Evolutionary conservation across 2,329 filamentous ascomycete species (phyloP), one percentile per base, ranked within the genome.

Genomic region (Bertia moriformis): DNA sequence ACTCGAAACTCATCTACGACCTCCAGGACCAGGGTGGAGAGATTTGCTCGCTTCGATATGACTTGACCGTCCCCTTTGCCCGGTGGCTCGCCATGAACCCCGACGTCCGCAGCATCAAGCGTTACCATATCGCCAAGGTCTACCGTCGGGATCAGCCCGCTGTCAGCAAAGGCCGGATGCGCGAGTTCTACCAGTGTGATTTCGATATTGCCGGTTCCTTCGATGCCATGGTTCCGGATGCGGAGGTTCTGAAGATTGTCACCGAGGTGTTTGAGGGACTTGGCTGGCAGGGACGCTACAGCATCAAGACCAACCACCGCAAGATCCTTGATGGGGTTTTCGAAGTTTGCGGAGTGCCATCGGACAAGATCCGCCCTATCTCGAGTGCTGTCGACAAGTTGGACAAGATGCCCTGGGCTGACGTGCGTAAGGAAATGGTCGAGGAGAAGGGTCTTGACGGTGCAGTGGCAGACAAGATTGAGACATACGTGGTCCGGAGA

Each of bases 141-240:
- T 88, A 87, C 62, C 70, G 83, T 44, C 65, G 82, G 56, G 83
- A 88, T 57, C 81, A 87, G 57, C 83, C 83, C 18, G 83, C 86
- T 44, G 85, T 95, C 63, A 84, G 81, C 44, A 91, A 93, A 57
- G 89, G 88, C 39, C 77, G 88, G 40, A 91, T 94, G 82, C 75
- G 89, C 52, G 89, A 95, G 61, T 94, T 94, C 61, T 94, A 93
- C 65, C 88, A 95, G 61, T 95, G 88, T 64, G 89, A 96, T 62
- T 93, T 95, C 54, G 88, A 95, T 56, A 89, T 95, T 61, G 88
- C 88, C 12, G 87, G 88, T 44, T 67, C 65, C 32, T 93, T 86
- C 63, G 89, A 94, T 55, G 62, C 84, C 40, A 94, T 95, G 87
- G 71, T 94, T 18, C 85, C 88, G 41, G 89, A 95, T 53, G 83